Conservation (phyloP, 768 basidiomycete species). For the Steccherinum ochraceum region DNA sequence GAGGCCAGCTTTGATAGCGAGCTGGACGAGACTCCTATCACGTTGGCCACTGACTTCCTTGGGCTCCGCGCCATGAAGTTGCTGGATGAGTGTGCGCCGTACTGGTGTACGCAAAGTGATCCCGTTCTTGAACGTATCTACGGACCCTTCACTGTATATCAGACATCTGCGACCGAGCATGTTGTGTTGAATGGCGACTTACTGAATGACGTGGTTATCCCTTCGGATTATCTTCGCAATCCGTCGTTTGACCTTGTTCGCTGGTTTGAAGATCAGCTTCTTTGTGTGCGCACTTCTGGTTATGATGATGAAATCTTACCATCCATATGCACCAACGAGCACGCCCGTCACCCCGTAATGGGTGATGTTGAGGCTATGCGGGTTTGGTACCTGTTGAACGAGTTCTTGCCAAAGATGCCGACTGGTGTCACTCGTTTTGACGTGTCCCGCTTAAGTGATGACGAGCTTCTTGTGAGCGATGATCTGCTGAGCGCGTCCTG, state of each 20-base stretch:
- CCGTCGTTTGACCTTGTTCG: neutral
- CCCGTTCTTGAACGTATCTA: neutral
- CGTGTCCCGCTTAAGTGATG: too few species aligned
- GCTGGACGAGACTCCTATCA: too few species aligned
- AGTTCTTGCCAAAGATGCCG: too few species aligned
- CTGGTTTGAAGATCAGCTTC: neutral
- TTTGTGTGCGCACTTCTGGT: neutral
- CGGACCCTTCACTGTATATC: neutral
- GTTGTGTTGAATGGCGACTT: neutral
- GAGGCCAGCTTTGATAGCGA: too few species aligned
- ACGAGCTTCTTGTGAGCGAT: too few species aligned
- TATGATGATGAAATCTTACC: too few species aligned
- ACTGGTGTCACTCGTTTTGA: too few species aligned
- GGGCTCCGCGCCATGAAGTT: neutral
- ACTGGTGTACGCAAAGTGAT: neutral
- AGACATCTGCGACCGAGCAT: neutral
- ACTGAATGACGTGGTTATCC: neutral
- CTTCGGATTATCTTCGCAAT: neutral
- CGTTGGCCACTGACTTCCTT: too few species aligned
- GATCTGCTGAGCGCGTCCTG: too few species aligned
- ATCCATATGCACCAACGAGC: too few species aligned
- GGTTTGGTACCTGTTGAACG: neutral
- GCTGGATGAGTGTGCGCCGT: neutral
- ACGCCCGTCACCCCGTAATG: neutral
- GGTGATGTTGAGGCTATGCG: neutral